Evolutionary conservation across 306 rosid genomes (phyloP), one percentile per base, ranked within the genome.

Genomic region (Prunus dulcis): DNA sequence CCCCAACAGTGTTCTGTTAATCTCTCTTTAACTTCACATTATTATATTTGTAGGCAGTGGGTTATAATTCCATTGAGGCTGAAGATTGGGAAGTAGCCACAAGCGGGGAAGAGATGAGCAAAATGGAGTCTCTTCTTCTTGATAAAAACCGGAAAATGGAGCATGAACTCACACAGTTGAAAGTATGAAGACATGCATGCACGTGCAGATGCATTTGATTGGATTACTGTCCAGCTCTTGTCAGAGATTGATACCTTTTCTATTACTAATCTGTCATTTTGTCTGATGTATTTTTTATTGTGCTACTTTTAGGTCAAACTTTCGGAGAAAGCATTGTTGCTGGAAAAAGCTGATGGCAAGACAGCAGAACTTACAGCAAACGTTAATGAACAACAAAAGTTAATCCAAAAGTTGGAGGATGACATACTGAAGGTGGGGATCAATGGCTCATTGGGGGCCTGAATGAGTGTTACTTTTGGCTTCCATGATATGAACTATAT

Each of bases 31-130:
- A 82, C 73, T 73, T 74, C n/a, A 50, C 46, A 14, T 74, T 71
- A 28, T 77, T 79, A 70, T 79, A 73, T 71, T 45, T 69, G 73
- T 83, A 95, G 99, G 99, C 97, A 3, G 97, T 95, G 61, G 97
- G 96, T 72, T 95, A 95, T 88, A 95, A 95, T 78, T 95, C 97
- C 22, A 92, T 95, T 75, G 99, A 95, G 88, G 97, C 96, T 38
- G 99, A 95, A 87, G 99, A 95, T 87, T 95, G 99, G 99, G 97
- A 95, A 68, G 96, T 73, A 63, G 96, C 99, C 80, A 92, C 97
- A 58, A 89, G 96, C 50, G 99, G 96, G 84, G 99, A 95, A 80
- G 98, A 95, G 89, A 89, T 92, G 97, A 95, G 97, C 88, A 91
- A 90, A 93, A 91, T 95, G 99, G 99, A 95, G 82, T 91, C 96